A percentile compares a stretch with the other conserved stretches of the same genome.
These are phyloP conservation scores for Triticum aestivum DNA, from an alignment of 176 grass and related monocot genomes.

Conservation along the genomic window DNA sequence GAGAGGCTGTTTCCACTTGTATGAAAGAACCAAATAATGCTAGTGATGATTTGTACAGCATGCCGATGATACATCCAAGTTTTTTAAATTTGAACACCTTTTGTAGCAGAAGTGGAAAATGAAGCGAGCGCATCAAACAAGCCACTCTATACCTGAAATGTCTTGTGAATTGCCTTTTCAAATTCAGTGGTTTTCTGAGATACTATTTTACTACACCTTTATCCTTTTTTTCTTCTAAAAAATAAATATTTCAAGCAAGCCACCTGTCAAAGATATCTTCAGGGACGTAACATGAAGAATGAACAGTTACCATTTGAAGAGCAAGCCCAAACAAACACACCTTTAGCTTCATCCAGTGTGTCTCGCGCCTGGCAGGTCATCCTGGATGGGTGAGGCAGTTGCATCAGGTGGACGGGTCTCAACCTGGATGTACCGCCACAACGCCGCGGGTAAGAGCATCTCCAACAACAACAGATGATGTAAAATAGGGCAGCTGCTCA, in stretches of 20 bases:
- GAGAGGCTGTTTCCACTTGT: neutral
- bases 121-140: neutral
- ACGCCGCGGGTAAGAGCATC: too few relatives aligned
- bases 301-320: neutral
- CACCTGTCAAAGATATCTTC: neutral
- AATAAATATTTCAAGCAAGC: neutral
- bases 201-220: neutral
- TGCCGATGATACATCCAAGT: constrained; percentile 13
- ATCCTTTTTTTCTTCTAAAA: neutral
- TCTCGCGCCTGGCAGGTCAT: too few relatives aligned
- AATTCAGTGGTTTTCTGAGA: neutral
- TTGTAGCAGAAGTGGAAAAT: neutral
- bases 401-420: too few relatives aligned
- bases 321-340: too few relatives aligned
- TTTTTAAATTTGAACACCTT: neutral
- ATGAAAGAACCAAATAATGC: constrained; percentile 35
- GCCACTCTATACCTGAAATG: neutral
- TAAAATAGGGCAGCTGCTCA: too few relatives aligned
- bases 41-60: constrained; percentile 43
- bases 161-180: neutral
- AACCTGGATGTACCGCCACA: too few relatives aligned
- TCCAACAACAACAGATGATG: too few relatives aligned
- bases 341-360: too few relatives aligned
- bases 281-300: neutral
- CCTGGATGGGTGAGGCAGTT: too few relatives aligned